Evolutionary conservation across 83 land plant genomes (phyloP).

Genomic region (Larix sibirica): DNA sequence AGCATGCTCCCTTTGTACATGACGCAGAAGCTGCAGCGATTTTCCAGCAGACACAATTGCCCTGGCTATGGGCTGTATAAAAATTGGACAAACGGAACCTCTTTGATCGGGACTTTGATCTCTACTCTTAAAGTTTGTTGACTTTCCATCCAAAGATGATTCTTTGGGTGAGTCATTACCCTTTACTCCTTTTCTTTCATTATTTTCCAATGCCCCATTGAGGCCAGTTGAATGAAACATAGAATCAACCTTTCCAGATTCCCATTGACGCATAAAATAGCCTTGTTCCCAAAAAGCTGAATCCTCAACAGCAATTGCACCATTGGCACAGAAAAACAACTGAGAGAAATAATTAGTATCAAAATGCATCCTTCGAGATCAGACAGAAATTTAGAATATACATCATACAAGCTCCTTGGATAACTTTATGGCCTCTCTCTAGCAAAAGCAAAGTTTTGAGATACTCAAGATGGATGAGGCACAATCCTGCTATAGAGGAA

Average conservation of each 20-base stretch:
- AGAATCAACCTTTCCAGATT: conserved; percentile 4
- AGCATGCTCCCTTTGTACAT: conserved; percentile 38
- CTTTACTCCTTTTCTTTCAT: conserved; percentile 12
- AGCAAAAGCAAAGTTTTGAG: background rate
- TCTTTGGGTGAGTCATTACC: background rate
- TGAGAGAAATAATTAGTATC: conserved; percentile 28
- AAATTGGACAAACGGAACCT: conserved; percentile 60
- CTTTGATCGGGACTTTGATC: conserved; percentile 18
- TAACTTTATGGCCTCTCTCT: background rate
- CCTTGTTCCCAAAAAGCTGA: conserved; percentile 90
- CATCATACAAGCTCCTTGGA: background rate
- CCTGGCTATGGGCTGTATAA: conserved; percentile 71
- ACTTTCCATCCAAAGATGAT: background rate
- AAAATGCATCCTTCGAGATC: background rate
- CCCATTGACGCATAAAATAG: conserved; percentile 49
- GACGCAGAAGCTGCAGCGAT: conserved; percentile 85
- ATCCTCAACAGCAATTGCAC: conserved; percentile 57
- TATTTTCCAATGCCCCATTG: background rate
- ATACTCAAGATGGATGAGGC: background rate
- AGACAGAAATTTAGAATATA: background rate
- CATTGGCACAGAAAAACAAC: conserved; percentile 87
- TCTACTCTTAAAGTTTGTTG: conserved; percentile 6
- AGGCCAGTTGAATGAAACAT: background rate
- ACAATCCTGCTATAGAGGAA: background rate
- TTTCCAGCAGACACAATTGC: conserved; percentile 95